Evolutionary conservation across 1,139 yeast species (phyloP), one percentile per base, ranked within the genome.

Genomic region (Hemisphaericaspora lyxosophila): DNA sequence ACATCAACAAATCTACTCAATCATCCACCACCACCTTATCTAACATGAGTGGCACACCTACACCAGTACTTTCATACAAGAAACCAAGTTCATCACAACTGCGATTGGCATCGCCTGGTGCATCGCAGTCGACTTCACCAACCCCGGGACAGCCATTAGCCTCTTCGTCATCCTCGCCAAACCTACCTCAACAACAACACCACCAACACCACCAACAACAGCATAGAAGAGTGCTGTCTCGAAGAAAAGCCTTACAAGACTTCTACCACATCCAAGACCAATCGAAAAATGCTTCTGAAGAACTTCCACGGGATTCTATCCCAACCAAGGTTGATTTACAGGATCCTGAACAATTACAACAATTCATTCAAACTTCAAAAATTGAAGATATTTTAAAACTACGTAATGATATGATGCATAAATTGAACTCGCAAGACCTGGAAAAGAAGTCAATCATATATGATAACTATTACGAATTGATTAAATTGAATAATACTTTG

Each of bases 371-470:
- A 9, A 50, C 47, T 0, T 55, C 65, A 1, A 57, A 66, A 2
- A 59, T 67, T 2, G 60, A 59, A 30, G 70, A 70, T 12, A 67
- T 71, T 14, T 51, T 71, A 17, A 57, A 56, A 39, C 51, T 64
- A 19, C 54, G 75, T 22, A 71, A 69, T 42, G 43, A 56, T 12
- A 58, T 68, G 12, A 58, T 62, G 19, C 51, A 51, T 36, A 54
- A 59, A 35, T 53, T 69, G 36, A 66, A 63, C 39, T 57, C 70
- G 7, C 71, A 65, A 35, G 72, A 65, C 40, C 69, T 64, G 65
- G 65, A 60, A 28, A 69, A 67, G 51, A 71, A 71, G 41, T 62
- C 74, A 15, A 69, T 71, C n/a, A 67, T 71, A 11, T 71, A 71
- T 47, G 72, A 70, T 42, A 70, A 71, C 47, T 71, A 71, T 54